A percentile compares a stretch with the other conserved stretches of the same genome.
phyloP scores from a whole-genome alignment of 164 flowering plant species.

The Chimonanthus praecox region DNA sequence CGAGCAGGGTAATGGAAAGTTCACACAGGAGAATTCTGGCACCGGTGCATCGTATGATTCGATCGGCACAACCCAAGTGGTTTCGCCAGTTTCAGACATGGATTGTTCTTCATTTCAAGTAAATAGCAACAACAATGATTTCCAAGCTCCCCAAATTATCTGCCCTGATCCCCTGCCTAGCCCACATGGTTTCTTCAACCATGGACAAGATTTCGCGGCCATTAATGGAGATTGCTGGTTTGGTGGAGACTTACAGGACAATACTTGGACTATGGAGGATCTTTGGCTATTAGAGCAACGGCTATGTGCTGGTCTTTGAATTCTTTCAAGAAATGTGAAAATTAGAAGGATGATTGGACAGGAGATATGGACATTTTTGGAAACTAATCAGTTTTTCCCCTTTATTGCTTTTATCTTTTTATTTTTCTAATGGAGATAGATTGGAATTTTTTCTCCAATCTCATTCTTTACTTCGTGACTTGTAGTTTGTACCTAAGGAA shows the following conservation, averaged over 20 bases:
- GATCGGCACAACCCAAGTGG: slow-evolving; percentile 1
- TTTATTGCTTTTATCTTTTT: background rate
- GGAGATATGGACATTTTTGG: background rate
- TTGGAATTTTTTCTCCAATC: too few relatives aligned
- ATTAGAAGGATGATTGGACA: background rate
- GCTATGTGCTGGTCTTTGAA: slow-evolving; percentile 2
- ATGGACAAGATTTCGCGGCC: background rate
- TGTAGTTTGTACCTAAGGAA: too few relatives aligned
- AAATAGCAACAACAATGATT: background rate
- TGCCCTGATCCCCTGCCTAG: slow-evolving; percentile 3
- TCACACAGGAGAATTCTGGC: slow-evolving; percentile 8
- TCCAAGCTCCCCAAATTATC: background rate
- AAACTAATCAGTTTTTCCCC: background rate
- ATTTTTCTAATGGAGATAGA: too few relatives aligned
- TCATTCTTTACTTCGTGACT: too few relatives aligned
- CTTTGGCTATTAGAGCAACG: slow-evolving; percentile 5
- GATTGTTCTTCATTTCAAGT: background rate
- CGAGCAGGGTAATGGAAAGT: background rate
- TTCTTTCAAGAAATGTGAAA: background rate
- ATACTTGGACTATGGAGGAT: slow-evolving; percentile 6
- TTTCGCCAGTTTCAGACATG: slow-evolving; percentile 3
- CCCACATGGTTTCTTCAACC: background rate
- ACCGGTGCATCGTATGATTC: slow-evolving; percentile 1
- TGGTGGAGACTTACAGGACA: background rate
- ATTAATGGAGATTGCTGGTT: background rate